Percentiles rank a stretch among this genome's conserved stretches.
phyloP scores from a whole-genome alignment of 306 rosid species.

The Crotalaria pallida region DNA sequence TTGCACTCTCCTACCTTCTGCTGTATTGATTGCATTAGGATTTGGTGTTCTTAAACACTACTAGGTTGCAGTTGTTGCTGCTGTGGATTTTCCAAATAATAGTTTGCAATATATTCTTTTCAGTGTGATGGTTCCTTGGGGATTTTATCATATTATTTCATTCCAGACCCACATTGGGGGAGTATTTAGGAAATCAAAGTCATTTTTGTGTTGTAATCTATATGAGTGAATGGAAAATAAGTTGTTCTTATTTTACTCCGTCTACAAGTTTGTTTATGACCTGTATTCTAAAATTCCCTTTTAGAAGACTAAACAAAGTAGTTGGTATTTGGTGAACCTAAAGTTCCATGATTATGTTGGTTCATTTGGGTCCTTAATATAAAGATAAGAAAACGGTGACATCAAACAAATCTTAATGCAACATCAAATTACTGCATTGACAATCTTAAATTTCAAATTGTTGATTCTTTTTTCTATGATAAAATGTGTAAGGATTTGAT shows the following conservation, averaged over 20 bases:
- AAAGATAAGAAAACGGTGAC: background rate
- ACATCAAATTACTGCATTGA: background rate
- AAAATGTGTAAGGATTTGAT: background rate
- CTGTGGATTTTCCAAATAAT: background rate
- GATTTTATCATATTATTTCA: slow-evolving; percentile 9
- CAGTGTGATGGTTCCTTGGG: slow-evolving; percentile 9
- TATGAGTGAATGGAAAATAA: slow-evolving; percentile 9
- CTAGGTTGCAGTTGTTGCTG: slow-evolving; percentile 18
- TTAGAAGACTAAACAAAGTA: background rate
- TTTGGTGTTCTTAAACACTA: slow-evolving; percentile 19
- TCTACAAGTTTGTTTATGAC: background rate
- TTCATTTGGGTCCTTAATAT: background rate
- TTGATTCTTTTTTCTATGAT: background rate
- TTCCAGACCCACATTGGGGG: slow-evolving; percentile 25
- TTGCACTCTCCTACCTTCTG: slow-evolving; percentile 31
- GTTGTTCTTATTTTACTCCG: background rate
- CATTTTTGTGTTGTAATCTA: slow-evolving; percentile 22
- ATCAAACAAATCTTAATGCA: background rate
- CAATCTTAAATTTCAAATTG: background rate
- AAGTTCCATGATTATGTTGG: background rate
- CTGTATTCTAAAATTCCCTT: background rate
- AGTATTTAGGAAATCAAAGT: background rate
- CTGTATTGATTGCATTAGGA: slow-evolving; percentile 34
- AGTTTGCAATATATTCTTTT: slow-evolving; percentile 15
- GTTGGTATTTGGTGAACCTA: background rate